phyloP scores from a whole-genome alignment of 1,284 basidiomycete genomes.

The Puccinia polysora region DNA sequence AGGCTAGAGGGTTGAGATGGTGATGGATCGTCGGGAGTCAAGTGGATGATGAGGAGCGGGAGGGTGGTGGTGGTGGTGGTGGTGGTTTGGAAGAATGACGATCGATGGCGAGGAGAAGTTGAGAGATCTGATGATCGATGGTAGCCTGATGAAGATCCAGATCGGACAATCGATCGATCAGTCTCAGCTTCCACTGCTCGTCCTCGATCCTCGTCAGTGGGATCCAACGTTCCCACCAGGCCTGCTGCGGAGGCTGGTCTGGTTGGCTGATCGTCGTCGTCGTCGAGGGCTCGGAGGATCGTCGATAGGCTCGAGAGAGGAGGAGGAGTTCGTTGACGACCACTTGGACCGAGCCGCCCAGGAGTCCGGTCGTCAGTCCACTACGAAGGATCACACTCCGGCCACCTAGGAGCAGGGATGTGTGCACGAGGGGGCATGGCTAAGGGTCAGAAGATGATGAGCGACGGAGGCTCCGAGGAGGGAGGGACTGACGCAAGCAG shows the following conservation, averaged over 20 bases:
- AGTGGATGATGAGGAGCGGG: too few relatives aligned
- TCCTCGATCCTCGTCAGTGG: conserved; percentile 29
- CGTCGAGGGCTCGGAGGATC: too few relatives aligned
- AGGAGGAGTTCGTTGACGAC: conserved; percentile 20
- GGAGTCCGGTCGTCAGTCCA: conserved; percentile 18
- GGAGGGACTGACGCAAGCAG: conserved; percentile 18
- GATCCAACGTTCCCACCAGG: conserved; percentile 36
- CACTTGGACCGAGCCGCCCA: conserved; percentile 17
- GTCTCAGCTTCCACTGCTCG: conserved; percentile 11
- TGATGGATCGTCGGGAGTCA: too few relatives aligned
- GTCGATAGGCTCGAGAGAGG: too few relatives aligned
- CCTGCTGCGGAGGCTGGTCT: background rate
- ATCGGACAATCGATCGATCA: background rate
- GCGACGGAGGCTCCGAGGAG: background rate
- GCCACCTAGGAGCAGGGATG: too few relatives aligned
- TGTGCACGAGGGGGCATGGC: too few relatives aligned
- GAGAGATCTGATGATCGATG: background rate
- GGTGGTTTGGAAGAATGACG: too few relatives aligned
- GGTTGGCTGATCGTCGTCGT: background rate
- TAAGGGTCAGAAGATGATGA: background rate
- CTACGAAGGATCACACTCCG: conserved; percentile 13
- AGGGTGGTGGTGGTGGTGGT: too few relatives aligned
- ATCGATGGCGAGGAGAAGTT: background rate
- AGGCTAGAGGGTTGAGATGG: too few relatives aligned
- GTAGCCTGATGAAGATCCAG: background rate